phyloP scores from a whole-genome alignment of 2,329 filamentous ascomycete genomes.

The Ophiocordyceps sinensis region DNA sequence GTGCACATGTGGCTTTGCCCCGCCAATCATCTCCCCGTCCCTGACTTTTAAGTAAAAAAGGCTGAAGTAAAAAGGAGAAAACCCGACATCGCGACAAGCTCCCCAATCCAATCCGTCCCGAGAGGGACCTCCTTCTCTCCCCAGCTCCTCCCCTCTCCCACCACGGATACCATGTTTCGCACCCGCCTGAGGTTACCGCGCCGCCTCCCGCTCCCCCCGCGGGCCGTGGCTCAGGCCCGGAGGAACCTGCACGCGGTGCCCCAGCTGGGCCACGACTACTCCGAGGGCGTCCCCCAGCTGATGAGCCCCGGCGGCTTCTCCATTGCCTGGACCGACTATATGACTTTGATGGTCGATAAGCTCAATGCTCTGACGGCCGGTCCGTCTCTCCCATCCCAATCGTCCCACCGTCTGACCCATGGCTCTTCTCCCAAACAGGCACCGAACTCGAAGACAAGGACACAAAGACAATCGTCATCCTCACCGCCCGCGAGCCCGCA shows the following conservation, averaged over 20 bases:
- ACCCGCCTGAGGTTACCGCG: conserved; percentile 38
- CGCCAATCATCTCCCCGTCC: too few relatives aligned
- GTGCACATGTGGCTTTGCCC: too few relatives aligned
- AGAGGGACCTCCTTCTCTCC: background rate
- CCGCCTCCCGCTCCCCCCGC: conserved; percentile 19
- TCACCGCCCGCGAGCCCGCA: conserved; percentile 64
- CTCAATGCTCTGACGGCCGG: conserved; percentile 63
- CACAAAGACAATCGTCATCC: conserved; percentile 54
- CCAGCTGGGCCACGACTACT: conserved; percentile 29
- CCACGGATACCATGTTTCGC: conserved; percentile 30
- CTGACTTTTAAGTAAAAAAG: too few relatives aligned
- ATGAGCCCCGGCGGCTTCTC: conserved; percentile 56
- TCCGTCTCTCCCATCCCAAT: conserved; percentile 23
- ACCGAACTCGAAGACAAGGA: conserved; percentile 47
- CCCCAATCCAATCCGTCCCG: background rate
- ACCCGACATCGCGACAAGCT: too few relatives aligned
- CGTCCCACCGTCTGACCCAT: background rate
- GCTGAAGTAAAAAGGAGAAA: too few relatives aligned
- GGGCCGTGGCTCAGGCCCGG: conserved; percentile 18
- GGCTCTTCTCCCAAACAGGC: conserved; percentile 25
- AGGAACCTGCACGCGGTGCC: conserved; percentile 34
- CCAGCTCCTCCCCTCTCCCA: too few relatives aligned
- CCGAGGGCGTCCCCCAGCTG: conserved; percentile 49
- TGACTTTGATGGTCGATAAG: conserved; percentile 56
- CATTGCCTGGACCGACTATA: conserved; percentile 73